Conservation (phyloP, 83 land plant genomes). For the Isoetes engelmannii region DNA sequence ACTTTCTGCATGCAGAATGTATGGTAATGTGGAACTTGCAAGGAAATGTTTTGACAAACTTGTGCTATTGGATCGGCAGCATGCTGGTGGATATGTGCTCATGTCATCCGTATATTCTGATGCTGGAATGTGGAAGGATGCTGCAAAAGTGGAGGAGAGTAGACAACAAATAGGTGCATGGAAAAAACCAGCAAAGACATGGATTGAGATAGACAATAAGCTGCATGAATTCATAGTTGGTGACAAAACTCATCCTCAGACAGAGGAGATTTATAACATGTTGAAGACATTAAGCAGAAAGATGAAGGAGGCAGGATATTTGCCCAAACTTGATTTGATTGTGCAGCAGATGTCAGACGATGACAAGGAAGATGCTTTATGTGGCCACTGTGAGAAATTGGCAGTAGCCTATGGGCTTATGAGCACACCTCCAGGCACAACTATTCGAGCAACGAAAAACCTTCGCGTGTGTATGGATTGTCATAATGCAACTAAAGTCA, state of each 20-base stretch:
- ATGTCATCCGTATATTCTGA: constrained; percentile 4
- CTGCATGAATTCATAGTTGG: constrained; percentile 29
- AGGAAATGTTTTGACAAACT: too few species aligned
- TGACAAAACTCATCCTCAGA: constrained; percentile 25
- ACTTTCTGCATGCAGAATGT: constrained; percentile 7
- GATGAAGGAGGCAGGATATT: constrained; percentile 28
- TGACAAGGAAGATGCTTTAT: background rate
- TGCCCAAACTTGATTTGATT: constrained; percentile 9
- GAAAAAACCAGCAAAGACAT: constrained; percentile 21
- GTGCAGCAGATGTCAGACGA: background rate
- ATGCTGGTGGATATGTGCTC: constrained; percentile 22
- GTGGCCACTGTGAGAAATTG: background rate
- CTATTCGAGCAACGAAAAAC: constrained; percentile 30
- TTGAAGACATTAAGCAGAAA: constrained; percentile 11
- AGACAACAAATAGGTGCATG: background rate
- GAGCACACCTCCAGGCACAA: constrained; percentile 14
- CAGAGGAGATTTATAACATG: constrained; percentile 17
- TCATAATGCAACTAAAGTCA: constrained; percentile 31
- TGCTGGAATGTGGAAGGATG: background rate
- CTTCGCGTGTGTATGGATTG: constrained; percentile 31
- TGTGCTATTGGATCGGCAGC: constrained; percentile 11
- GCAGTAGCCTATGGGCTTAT: constrained; percentile 25
- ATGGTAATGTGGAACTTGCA: constrained; percentile 11
- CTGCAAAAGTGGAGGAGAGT: background rate
- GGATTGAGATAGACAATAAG: constrained; percentile 14